Base-by-base conservation (phyloP, 2,329 filamentous ascomycete species). In the Alternaria metachromatica region DNA sequence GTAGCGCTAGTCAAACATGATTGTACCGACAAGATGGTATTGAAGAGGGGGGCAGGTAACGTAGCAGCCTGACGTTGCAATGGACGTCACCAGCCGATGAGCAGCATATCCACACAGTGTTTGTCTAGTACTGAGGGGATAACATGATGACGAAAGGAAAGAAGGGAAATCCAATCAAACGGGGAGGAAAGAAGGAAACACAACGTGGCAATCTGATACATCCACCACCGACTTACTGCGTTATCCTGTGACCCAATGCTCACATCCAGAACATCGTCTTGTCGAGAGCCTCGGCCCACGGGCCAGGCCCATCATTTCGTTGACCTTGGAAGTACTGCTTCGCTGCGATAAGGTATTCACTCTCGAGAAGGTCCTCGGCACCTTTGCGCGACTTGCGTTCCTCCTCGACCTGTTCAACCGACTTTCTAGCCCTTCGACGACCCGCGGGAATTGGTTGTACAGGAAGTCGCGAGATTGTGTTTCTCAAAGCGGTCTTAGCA, bases 191-290 rank as follows among this genome's bases (percentile, higher is more conserved):
- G 43, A 45, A 12, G 43, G 1, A 21, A 45, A 45, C 21, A 21
- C 0, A 5, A 0, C 43, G 1, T 4, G 43, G 2, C 6, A 5
- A 0, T 45, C 0, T 12, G 18, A 8, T 0, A 45, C 20, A 45
- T 1, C 43, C 43, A 8, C 0, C 18, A 21, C 11, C 43, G n/a
- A 20, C 43, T 45, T 45, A 21, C 43, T 18, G 1, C 4, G 2
- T 18, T 10, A 6, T 8, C 9, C 6, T 21, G 0, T 12, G 18
- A 45, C 0, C 43, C 11, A 8, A 0, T 0, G 6, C 43, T 45
- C 43, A 45, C 43, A 21, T 45, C 43, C 20, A 20, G 12, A 45
- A 45, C 43, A 20, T 45, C 10, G 12, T 13, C 15, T 3, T 41
- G 37, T 41, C 37, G n/a, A 41, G 37, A 18, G 37, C 9, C 33